Evolutionary conservation across 768 basidiomycete genomes (phyloP).

Genomic region (Amyloporia xantha): DNA sequence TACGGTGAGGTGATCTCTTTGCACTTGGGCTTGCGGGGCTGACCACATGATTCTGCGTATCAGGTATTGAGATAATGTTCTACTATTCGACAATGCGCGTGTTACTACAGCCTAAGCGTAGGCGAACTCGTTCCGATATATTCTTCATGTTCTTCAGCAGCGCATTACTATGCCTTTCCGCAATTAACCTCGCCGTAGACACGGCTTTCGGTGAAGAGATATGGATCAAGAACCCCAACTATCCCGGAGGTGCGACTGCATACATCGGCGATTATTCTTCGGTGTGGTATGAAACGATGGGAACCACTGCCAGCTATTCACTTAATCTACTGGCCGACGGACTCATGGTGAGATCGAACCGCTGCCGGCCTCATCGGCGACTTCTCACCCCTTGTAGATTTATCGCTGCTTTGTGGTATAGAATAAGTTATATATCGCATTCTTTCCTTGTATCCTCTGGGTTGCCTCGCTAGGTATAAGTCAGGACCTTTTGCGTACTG

Average conservation of each 20-base stretch:
- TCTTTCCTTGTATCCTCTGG: slow-evolving; percentile 6
- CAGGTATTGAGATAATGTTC: slow-evolving; percentile 21
- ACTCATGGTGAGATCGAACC: slow-evolving; percentile 26
- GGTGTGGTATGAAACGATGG: slow-evolving; percentile 26
- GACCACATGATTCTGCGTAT: too few relatives aligned
- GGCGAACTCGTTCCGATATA: slow-evolving; percentile 4
- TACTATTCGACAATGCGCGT: slow-evolving; percentile 20
- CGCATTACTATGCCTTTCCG: slow-evolving; percentile 25
- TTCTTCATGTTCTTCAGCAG: slow-evolving; percentile 20
- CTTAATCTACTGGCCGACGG: slow-evolving; percentile 32
- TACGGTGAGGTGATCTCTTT: slow-evolving; percentile 4
- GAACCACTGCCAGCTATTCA: slow-evolving; percentile 14
- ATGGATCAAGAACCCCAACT: slow-evolving; percentile 28
- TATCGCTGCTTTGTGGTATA: slow-evolving; percentile 5
- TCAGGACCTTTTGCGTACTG: too few relatives aligned
- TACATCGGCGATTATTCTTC: slow-evolving; percentile 25
- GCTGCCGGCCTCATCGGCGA: neutral
- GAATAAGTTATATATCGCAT: neutral
- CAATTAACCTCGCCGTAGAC: slow-evolving; percentile 24
- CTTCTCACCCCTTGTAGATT: neutral
- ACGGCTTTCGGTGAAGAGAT: slow-evolving; percentile 28
- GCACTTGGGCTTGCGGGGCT: too few relatives aligned
- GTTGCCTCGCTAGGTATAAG: slow-evolving; percentile 5
- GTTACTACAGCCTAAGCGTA: slow-evolving; percentile 1
- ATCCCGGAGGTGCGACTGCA: slow-evolving; percentile 29